Conservation (phyloP, 2,329 filamentous ascomycete genomes). For the Mycocentrospora acerina region DNA sequence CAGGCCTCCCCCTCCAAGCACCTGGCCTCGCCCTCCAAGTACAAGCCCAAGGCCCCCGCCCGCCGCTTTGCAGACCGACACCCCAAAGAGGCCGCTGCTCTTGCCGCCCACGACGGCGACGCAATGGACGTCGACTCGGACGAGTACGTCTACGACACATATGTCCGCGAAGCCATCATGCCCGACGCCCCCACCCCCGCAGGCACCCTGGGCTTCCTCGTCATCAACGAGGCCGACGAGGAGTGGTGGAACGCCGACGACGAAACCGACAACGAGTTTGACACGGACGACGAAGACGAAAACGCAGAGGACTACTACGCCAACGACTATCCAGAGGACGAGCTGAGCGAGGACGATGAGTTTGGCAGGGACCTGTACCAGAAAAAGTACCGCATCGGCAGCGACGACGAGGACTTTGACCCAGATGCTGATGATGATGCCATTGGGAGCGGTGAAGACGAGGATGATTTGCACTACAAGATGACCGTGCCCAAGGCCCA, state of each 20-base stretch:
- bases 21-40: conserved; percentile 24
- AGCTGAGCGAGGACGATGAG: conserved; percentile 71
- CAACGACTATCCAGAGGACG: conserved; percentile 79
- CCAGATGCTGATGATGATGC: conserved; percentile 19
- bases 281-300: conserved; percentile 64
- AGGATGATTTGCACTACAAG: conserved; percentile 31
- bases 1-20: conserved; percentile 16
- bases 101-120: conserved; percentile 12
- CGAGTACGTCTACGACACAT: conserved; percentile 64
- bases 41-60: conserved; percentile 38
- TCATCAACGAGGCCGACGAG: conserved; percentile 55
- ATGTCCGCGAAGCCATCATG: conserved; percentile 52
- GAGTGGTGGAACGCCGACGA: conserved; percentile 61
- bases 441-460: conserved; percentile 28
- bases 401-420: conserved; percentile 43
- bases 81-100: conserved; percentile 26
- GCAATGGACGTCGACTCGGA: conserved; percentile 44
- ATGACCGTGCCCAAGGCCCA: conserved; percentile 29
- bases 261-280: conserved; percentile 54
- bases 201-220: conserved; percentile 47
- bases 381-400: conserved; percentile 38
- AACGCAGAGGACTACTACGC: conserved; percentile 77
- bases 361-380: conserved; percentile 50
- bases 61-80: conserved; percentile 38
- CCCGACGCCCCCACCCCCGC: conserved; percentile 36